Conservation (phyloP, 2,329 filamentous ascomycete species). For the Hypocreales sp. region DNA sequence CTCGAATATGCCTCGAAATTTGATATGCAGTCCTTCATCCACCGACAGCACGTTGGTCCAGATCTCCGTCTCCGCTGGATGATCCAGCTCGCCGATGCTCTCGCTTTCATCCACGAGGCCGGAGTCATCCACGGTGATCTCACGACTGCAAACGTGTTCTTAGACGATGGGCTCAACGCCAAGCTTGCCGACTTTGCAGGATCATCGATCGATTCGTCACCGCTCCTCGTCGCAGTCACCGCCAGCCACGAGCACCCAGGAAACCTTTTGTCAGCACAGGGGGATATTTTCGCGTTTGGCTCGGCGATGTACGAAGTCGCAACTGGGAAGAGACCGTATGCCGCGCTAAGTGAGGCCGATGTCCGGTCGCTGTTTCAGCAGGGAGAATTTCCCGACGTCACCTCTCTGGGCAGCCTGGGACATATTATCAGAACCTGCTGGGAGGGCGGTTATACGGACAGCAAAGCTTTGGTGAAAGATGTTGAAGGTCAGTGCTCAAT, state of each 20-base stretch:
- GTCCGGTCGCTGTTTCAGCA: background rate
- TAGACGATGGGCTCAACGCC: slow-evolving; percentile 2
- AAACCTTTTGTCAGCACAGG: slow-evolving; percentile 1
- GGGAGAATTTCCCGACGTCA: slow-evolving; percentile 1
- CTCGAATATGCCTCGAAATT: slow-evolving; percentile 3
- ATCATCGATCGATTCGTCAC: slow-evolving; percentile 2
- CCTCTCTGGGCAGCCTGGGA: slow-evolving; percentile 1
- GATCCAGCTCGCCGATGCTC: slow-evolving; percentile 2
- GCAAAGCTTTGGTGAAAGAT: too few relatives aligned
- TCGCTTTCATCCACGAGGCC: slow-evolving; percentile 2
- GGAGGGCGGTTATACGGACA: too few relatives aligned
- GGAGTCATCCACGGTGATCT: slow-evolving; percentile 3
- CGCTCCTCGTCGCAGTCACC: slow-evolving; percentile 1
- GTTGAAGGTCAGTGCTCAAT: too few relatives aligned
- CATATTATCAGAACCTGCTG: slow-evolving; percentile 2
- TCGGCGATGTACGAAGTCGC: slow-evolving; percentile 2
- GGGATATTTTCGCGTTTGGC: slow-evolving; percentile 2
- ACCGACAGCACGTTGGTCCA: background rate
- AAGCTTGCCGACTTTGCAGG: slow-evolving; percentile 4
- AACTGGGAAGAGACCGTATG: slow-evolving; percentile 2
- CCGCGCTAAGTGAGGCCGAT: background rate
- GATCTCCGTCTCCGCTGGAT: slow-evolving; percentile 2
- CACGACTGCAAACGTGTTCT: slow-evolving; percentile 2
- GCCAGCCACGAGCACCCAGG: slow-evolving; percentile 2
- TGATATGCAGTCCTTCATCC: slow-evolving; percentile 2